Base-by-base conservation (phyloP, 192 early-diverging fungal genomes). In the Podila horticola region DNA sequence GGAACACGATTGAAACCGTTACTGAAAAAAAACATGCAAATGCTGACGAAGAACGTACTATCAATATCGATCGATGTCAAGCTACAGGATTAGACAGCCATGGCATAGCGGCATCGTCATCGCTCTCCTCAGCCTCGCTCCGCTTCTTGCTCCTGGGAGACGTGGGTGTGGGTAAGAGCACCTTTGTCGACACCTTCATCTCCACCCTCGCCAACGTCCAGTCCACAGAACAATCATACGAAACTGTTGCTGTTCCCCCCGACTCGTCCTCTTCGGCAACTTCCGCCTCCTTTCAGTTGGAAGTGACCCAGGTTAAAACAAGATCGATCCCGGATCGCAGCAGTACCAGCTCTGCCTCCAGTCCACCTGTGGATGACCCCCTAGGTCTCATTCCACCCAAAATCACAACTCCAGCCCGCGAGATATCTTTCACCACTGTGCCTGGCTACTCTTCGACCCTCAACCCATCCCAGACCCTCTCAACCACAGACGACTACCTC, bases 121-220 rank as follows among this genome's bases (percentile, higher is more conserved):
- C 52, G 0, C 52, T 19, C 7, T 55, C 52, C n/a, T n/a, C 68
- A 48, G 45, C 69, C 15, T 67, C 76, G 17, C 58, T 81, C 7
- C 77, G 77, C 17, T 81, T 81, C 31, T 30, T 81, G 7, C 62
- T 81, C 11, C 62, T 81, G 17, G 77, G 77, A 10, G 77, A 81
- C 61, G 77, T 81, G 5, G 77, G 77, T 8, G 71, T 81, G 5
- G 77, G 77, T 22, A 81, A 68, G 60, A 52, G 62, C 29, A 3
- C 77, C 12, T 81, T 81, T 49, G 33, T 81, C 55, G 66, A 81
- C 36, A 65, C 77, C 6, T 81, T 81, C 33, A 69, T 73, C 58
- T 64, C 66, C 17, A 65, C 66, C 8, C 71, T 81, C 12, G 29
- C 59, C n/a, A 68, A 68, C 26, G 52, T 81, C n/a, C 65, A 69